Percentiles rank a stretch among this genome's conserved stretches.
Conservation (phyloP, 139 green algal genomes). For the Coccomyxa sp. region DNA sequence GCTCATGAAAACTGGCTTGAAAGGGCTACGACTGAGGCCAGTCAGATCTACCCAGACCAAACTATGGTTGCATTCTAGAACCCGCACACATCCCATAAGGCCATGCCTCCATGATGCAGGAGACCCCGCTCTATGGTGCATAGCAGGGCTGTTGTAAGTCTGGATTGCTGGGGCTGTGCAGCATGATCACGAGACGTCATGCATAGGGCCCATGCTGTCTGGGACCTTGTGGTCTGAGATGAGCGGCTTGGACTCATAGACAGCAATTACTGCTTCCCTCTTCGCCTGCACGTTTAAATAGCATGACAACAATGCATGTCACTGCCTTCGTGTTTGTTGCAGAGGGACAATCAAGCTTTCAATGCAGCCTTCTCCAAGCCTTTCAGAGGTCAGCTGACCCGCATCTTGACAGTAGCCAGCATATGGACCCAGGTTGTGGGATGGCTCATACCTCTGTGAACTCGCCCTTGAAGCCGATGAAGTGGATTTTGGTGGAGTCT, state of each 20-base stretch:
- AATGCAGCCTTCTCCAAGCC: not conserved
- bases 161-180: no score
- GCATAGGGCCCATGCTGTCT: not conserved
- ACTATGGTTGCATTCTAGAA: no score
- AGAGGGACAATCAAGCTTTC: not conserved
- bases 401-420: not conserved
- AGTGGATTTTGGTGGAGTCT: slow-evolving; percentile 60
- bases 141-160: no score
- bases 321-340: no score
- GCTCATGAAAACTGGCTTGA: no score
- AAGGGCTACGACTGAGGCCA: no score
- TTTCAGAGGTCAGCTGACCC: not conserved
- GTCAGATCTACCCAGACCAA: no score
- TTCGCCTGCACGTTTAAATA: slow-evolving; percentile 56
- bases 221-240: slow-evolving; percentile 55
- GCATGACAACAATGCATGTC: no score
- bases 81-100: no score
- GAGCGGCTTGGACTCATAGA: slow-evolving; percentile 78
- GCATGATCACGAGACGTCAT: slow-evolving; percentile 3
- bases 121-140: not conserved
- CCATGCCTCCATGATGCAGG: not conserved
- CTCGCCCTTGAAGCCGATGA: slow-evolving; percentile 82
- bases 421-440: not conserved
- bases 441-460: slow-evolving; percentile 50
- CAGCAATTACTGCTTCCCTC: slow-evolving; percentile 70